These are phyloP conservation scores for Alternaria sp. DNA, from an alignment of 2,329 filamentous ascomycete species.

Conservation along the genomic window DNA sequence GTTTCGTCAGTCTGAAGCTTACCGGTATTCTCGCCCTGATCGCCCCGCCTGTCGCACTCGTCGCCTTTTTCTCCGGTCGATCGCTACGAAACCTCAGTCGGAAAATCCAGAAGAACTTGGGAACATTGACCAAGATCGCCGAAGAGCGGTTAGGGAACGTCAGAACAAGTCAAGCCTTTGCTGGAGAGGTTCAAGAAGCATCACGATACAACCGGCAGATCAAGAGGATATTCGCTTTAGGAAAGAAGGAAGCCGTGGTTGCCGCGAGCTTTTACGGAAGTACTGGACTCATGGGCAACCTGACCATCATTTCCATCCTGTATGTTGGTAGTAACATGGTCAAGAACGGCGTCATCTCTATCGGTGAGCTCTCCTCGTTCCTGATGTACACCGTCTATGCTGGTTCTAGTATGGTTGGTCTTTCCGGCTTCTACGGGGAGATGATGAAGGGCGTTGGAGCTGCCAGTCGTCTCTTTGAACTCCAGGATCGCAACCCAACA, in stretches of 20 bases:
- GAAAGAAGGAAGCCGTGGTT: constrained; percentile 83
- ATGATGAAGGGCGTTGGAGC: constrained; percentile 99
- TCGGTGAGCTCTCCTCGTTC: constrained; percentile 94
- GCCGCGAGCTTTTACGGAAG: constrained; percentile 87
- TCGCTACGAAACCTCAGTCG: constrained; percentile 88
- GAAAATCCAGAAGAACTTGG: constrained; percentile 91
- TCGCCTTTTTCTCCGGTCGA: constrained; percentile 90
- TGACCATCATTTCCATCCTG: constrained; percentile 90
- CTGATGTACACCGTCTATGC: constrained; percentile 96
- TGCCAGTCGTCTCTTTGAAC: constrained; percentile 92
- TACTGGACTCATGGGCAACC: constrained; percentile 91
- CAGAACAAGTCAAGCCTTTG: constrained; percentile 94
- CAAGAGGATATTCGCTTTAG: constrained; percentile 87
- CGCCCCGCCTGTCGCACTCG: constrained; percentile 88
- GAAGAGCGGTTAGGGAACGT: constrained; percentile 98
- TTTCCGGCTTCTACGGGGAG: constrained; percentile 96
- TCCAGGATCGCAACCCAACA: constrained; percentile 86
- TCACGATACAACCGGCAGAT: constrained; percentile 90
- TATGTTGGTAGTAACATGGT: constrained; percentile 92
- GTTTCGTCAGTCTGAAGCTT: constrained; percentile 90
- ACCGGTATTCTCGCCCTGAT: constrained; percentile 86
- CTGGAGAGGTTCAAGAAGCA: constrained; percentile 89
- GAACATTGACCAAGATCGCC: constrained; percentile 92
- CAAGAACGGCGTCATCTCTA: constrained; percentile 80
- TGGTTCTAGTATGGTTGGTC: constrained; percentile 85